Percentiles rank a stretch among this genome's conserved stretches.
Conservation (phyloP, 139 green algal species). For the Deuterostichococcus epilithicus region DNA sequence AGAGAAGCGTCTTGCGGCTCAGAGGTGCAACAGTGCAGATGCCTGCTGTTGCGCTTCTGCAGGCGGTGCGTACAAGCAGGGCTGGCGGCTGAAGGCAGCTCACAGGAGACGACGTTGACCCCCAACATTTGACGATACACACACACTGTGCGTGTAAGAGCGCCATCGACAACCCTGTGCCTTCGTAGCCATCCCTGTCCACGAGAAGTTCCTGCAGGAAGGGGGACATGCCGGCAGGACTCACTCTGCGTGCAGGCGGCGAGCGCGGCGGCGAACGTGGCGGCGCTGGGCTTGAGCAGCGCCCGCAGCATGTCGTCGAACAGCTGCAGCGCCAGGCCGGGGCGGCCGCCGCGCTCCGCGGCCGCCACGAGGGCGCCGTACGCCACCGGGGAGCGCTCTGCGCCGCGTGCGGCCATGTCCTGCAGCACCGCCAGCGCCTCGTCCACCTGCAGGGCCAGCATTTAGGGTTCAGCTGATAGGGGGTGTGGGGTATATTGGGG, state of each 20-base stretch:
- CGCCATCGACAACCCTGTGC: neutral
- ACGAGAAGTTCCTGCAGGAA: neutral
- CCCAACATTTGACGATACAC: neutral
- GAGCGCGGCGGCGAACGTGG: slow-evolving; percentile 86
- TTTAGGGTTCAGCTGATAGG: neutral
- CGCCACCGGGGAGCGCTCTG: slow-evolving; percentile 66
- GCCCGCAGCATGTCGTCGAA: slow-evolving; percentile 80
- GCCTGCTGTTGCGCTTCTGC: neutral
- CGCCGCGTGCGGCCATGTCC: slow-evolving; percentile 32
- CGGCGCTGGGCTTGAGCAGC: slow-evolving; percentile 70
- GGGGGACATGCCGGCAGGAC: neutral
- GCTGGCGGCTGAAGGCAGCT: neutral
- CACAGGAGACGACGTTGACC: neutral
- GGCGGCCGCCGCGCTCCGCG: slow-evolving; percentile 65
- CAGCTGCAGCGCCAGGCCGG: slow-evolving; percentile 71
- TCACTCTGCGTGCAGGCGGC: slow-evolving; percentile 56
- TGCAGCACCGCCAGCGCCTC: slow-evolving; percentile 66
- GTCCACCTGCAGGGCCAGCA: slow-evolving; percentile 33
- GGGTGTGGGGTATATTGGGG: slow-evolving; percentile 59
- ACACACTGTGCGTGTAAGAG: neutral
- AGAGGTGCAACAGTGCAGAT: neutral
- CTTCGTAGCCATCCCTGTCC: neutral
- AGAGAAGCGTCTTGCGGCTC: neutral
- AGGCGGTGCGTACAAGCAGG: slow-evolving; percentile 14
- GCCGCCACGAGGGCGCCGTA: slow-evolving; percentile 55